Evolutionary conservation across 1,139 yeast species (phyloP).

Genomic region (Magnusiomyces ingens): DNA sequence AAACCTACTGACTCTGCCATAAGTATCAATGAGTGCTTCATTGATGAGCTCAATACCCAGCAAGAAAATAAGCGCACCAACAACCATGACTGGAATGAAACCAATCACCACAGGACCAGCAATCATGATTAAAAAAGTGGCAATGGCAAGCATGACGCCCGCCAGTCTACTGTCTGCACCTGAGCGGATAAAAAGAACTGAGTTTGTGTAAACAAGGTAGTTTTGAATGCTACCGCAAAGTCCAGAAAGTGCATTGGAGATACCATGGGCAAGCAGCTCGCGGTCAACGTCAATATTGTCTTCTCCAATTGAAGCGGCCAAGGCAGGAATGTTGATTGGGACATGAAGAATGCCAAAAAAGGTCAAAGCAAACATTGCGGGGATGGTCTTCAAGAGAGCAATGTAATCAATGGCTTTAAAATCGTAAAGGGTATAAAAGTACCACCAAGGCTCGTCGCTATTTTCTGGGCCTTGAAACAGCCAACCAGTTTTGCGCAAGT

Average conservation of each 20-base stretch:
- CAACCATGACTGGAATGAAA: slow-evolving; percentile 89
- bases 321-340: slow-evolving; percentile 94
- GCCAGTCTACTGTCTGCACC: slow-evolving; percentile 90
- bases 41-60: slow-evolving; percentile 84
- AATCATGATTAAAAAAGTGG: slow-evolving; percentile 73
- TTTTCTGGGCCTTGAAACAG: slow-evolving; percentile 61
- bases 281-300: slow-evolving; percentile 78
- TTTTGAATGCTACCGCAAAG: slow-evolving; percentile 82
- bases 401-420: slow-evolving; percentile 68
- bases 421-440: slow-evolving; percentile 67
- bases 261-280: slow-evolving; percentile 91
- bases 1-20: slow-evolving; percentile 63
- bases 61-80: slow-evolving; percentile 82
- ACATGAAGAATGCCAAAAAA: slow-evolving; percentile 94
- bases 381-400: slow-evolving; percentile 61
- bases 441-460: slow-evolving; percentile 73
- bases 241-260: slow-evolving; percentile 85
- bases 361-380: slow-evolving; percentile 92
- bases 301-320: slow-evolving; percentile 84
- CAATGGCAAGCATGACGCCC: slow-evolving; percentile 76
- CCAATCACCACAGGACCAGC: slow-evolving; percentile 93
- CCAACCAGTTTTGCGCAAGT: slow-evolving; percentile 75
- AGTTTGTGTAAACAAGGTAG: slow-evolving; percentile 89
- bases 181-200: slow-evolving; percentile 82
- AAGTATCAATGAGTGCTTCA: slow-evolving; percentile 81